Evolutionary conservation across 2,329 filamentous ascomycete genomes (phyloP).

Genomic region (Teratosphaeriaceae sp.): DNA sequence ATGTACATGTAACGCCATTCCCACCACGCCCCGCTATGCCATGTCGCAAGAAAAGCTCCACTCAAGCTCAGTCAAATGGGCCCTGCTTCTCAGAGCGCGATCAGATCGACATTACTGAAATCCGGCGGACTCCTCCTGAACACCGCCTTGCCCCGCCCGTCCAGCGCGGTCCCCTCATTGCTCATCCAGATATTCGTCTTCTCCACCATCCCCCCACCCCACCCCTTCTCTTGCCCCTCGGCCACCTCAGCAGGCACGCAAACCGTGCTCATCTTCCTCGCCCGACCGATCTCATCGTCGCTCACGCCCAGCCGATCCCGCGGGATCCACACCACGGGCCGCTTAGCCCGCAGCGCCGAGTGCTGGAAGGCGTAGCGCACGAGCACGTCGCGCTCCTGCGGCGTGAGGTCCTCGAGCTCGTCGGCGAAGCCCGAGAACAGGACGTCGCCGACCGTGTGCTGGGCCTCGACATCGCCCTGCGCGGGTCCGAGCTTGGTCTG

Average conservation of each 20-base stretch:
- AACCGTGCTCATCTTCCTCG: slow-evolving; percentile 63
- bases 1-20: no score
- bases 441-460: slow-evolving; percentile 64
- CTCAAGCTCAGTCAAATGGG: no score
- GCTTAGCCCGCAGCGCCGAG: slow-evolving; percentile 71
- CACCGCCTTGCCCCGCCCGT: slow-evolving; percentile 67
- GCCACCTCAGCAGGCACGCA: slow-evolving; percentile 26
- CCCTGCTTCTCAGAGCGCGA: slow-evolving; percentile 70
- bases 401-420: slow-evolving; percentile 88
- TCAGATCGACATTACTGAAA: slow-evolving; percentile 76
- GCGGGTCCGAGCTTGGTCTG: background rate
- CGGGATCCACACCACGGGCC: slow-evolving; percentile 91
- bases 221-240: slow-evolving; percentile 16
- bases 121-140: slow-evolving; percentile 28
- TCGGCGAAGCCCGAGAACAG: slow-evolving; percentile 84
- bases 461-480: slow-evolving; percentile 47
- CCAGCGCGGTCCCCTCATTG: slow-evolving; percentile 83
- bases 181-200: slow-evolving; percentile 70
- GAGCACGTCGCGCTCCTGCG: slow-evolving; percentile 78
- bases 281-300: slow-evolving; percentile 81
- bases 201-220: slow-evolving; percentile 14
- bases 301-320: slow-evolving; percentile 83
- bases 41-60: no score
- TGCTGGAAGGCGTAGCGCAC: slow-evolving; percentile 88
- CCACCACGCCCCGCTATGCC: no score